Base-by-base conservation (phyloP, 1,139 yeast species). In the Taphrina pruni region DNA sequence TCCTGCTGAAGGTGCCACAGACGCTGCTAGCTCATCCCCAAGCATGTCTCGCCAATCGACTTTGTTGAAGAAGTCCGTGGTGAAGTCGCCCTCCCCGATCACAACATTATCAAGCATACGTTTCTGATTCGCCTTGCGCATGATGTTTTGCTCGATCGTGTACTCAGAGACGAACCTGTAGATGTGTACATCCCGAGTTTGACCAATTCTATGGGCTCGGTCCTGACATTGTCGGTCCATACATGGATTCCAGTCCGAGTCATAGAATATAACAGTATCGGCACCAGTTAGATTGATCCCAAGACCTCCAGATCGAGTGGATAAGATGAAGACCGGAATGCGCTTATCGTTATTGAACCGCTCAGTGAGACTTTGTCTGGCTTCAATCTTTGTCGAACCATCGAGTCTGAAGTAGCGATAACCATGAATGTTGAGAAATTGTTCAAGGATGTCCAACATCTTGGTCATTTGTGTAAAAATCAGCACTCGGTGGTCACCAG, bases 191-290 rank as follows among this genome's bases (percentile, higher is more conserved):
- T 95, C 99, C 74, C 99, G 84, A 32, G 96, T 91, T 77, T 95
- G 99, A 3, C 99, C 99, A 77, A 95, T 95, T 82, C 99, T 88
- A 79, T 95, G 99, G 80, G 99, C 94, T 78, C 99, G 87, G 80
- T 95, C 99, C 79, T 95, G 99, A 81, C 99, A 95, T 79, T 95
- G 99, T 77, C 92, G 91, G 79, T 95, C 99, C 98, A 95, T 95
- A 0, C 98, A 97, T 1, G 99, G 99, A 77, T 95, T 95, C 99
- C 99, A 95, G 80, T 95, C 99, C 1, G 97, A 92, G 79, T 95
- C 99, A 77, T 95, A 95, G 78, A 95, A 95, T n/a, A 95, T 92
- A 60, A 95, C 99, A 0, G 99, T 94, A 76, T 95, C 99, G 0
- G 99, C 99, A 75, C 99, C 99, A 0, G 99, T 94, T 75, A 95